Base-by-base conservation (phyloP, 192 early-diverging fungal species). In the Geranomyces michiganensis region DNA sequence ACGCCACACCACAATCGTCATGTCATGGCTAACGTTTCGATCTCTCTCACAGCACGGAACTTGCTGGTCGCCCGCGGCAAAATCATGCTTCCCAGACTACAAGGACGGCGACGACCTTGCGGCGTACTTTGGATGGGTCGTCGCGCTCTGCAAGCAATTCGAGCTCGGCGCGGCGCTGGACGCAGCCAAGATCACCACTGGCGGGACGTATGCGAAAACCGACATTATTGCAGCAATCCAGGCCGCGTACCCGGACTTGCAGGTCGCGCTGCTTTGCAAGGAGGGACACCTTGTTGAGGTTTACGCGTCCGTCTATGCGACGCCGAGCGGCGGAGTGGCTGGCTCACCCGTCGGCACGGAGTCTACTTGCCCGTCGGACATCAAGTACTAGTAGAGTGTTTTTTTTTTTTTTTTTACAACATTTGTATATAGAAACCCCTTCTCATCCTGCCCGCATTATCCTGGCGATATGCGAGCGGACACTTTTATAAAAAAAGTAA, bases 11-110 rank as follows among this genome's bases (percentile, higher is more conserved):
- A n/a, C n/a, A n/a, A n/a, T n/a, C n/a, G n/a, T n/a, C n/a, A n/a
- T n/a, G n/a, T n/a, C n/a, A n/a, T n/a, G n/a, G n/a, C n/a, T n/a
- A n/a, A n/a, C n/a, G n/a, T n/a, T n/a, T n/a, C n/a, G n/a, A n/a
- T n/a, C n/a, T n/a, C n/a, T n/a, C n/a, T n/a, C n/a, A n/a, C n/a
- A n/a, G 41, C 62, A 64, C 62, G 62, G 62, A 1, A 19, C 21
- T 4, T 64, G 62, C 62, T 64, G n/a, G n/a, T 45, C 62, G 19
- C 62, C 62, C 62, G 62, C 62, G 21, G 62, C 62, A 3, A 64
- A 64, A 21, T 3, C 2, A 21, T 68, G 66, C 66, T 68, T 68
- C 66, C 24, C 66, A 6, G 17, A 15, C 66, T 68, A 55, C 29
- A 21, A 68, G 51, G 22, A 22, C 4, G 66, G 66, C 19, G 22